Evolutionary conservation across 257 asterid genomes (phyloP).

Genomic region (Penstemon eatonii): DNA sequence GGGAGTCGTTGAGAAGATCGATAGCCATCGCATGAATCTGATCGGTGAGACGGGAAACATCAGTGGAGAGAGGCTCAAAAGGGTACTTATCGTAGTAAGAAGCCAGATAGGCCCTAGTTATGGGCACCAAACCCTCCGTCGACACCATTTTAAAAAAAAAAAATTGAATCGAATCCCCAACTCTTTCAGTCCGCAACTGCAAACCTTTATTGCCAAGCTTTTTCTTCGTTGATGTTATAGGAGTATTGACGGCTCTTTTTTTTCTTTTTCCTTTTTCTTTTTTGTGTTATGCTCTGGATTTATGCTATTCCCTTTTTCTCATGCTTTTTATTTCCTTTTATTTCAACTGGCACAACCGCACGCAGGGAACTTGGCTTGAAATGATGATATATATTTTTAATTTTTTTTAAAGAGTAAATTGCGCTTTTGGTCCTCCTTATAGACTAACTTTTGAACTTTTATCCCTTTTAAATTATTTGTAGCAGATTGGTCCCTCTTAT

Average conservation of each 20-base stretch:
- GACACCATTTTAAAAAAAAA: constrained; percentile 48
- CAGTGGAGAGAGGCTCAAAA: constrained; percentile 61
- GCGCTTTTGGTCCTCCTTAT: too few relatives aligned
- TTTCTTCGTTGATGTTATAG: constrained; percentile 21
- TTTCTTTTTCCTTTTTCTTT: neutral
- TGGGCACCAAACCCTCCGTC: constrained; percentile 92
- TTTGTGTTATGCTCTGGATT: too few relatives aligned
- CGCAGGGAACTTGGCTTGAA: too few relatives aligned
- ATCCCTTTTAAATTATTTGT: too few relatives aligned
- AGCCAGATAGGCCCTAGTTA: constrained; percentile 80
- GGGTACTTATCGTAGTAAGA: constrained; percentile 83
- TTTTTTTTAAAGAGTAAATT: too few relatives aligned
- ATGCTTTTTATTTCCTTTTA: too few relatives aligned
- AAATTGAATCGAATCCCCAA: constrained; percentile 3
- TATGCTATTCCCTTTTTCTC: too few relatives aligned
- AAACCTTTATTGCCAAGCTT: neutral
- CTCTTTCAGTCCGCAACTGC: constrained; percentile 5
- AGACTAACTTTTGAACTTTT: too few relatives aligned
- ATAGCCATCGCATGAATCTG: constrained; percentile 60
- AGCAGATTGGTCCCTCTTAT: too few relatives aligned
- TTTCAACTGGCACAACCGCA: too few relatives aligned
- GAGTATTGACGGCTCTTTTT: constrained; percentile 17
- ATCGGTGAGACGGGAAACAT: constrained; percentile 65
- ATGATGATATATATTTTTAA: too few relatives aligned
- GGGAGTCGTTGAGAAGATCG: constrained; percentile 55